Percentiles rank a stretch among this genome's conserved stretches.
Conservation (phyloP, 1,139 yeast genomes). For the Suhomyces bolitotheri region DNA sequence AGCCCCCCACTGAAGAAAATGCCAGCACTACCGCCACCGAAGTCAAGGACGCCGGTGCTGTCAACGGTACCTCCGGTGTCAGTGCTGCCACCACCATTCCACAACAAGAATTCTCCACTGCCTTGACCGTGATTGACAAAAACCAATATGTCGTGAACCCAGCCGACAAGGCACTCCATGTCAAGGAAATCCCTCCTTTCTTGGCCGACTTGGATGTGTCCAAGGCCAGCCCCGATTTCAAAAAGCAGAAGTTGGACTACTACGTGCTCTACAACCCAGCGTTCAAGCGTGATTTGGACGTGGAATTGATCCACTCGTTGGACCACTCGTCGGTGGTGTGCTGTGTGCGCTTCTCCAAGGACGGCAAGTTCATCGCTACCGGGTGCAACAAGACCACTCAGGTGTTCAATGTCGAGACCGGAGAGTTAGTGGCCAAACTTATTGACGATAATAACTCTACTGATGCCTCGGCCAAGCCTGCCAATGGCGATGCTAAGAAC, state of each 20-base stretch:
- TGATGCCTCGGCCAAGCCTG: conserved; percentile 33
- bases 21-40: conserved; percentile 13
- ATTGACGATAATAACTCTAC: conserved; percentile 69
- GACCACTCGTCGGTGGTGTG: conserved; percentile 95
- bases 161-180: conserved; percentile 52
- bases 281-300: conserved; percentile 66
- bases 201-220: conserved; percentile 80
- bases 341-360: conserved; percentile 90
- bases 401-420: conserved; percentile 89
- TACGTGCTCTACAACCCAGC: conserved; percentile 91
- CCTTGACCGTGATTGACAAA: conserved; percentile 42
- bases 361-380: conserved; percentile 92
- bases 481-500: conserved; percentile 22
- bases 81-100: conserved; percentile 12
- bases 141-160: conserved; percentile 48
- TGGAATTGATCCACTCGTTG: conserved; percentile 83
- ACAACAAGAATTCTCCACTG: conserved; percentile 33
- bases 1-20: conserved; percentile 6
- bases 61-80: conserved; percentile 13
- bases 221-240: conserved; percentile 73
- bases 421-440: conserved; percentile 80
- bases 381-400: conserved; percentile 97
- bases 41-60: conserved; percentile 16
- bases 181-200: conserved; percentile 78
- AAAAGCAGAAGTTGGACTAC: conserved; percentile 84